Base-by-base conservation (phyloP, 768 basidiomycete genomes). In the Hysterangium stoloniferum region DNA sequence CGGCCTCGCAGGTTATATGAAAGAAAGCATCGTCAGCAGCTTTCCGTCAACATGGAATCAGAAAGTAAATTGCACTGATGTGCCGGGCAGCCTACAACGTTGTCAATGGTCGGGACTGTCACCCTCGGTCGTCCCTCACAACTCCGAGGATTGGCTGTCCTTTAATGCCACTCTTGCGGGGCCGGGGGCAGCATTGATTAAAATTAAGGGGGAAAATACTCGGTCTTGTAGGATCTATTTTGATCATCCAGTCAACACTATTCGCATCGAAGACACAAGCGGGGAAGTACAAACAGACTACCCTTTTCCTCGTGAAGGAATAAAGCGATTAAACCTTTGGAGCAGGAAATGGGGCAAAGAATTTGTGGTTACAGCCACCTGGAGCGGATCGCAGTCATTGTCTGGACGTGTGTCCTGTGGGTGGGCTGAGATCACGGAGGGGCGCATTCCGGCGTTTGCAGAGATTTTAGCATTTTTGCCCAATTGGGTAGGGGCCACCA, bases 401-500 rank as follows among this genome's bases (percentile, higher is more conserved):
- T 52, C 57, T 24, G 84, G 80, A 25, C 69, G 72, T 3, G 70
- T 80, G 19, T 76, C 74, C 15, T 84, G 82, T 54, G 75, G 77
- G 48, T 85, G 82, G 78, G 75, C 72, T n/a, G 84, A 86, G 59
- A 79, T 80, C 56, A 75, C 77, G 62, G 53, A 58, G 17, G 72
- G 64, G 27, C 74, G 69, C 65, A 84, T 87, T 17, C 84, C 85
- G 4, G 84, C 84, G 2, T 68, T 77, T 40, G 83, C 86, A 60
- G 85, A 88, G 59, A 73, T 77, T 24, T 59, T 85, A 6, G 59
- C 63, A 6, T 84, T 82, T 61, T 61, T 86, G 52, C 86, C 86
- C 17, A 66, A 72, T 40, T 88, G 86, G 85, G 79, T 74, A 8
- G 69, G 71, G n/a, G 75, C 76, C 40, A 75, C 76, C 4, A 84